Percentiles rank a stretch among this genome's conserved stretches.
Conservation (phyloP, 805 yeast genomes). For the Lachancea dasiensis region DNA sequence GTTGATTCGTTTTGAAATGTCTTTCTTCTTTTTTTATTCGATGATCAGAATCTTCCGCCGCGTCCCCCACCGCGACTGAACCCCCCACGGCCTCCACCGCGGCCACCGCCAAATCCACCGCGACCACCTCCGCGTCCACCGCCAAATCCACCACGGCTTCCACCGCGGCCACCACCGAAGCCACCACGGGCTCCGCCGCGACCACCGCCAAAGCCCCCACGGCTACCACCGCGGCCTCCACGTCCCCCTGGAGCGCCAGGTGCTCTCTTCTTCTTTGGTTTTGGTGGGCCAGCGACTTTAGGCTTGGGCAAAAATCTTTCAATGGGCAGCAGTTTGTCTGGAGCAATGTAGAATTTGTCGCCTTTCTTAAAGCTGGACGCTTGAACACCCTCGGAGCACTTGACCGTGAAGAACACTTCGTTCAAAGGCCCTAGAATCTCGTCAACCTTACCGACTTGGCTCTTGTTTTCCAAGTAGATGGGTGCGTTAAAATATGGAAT, state of each 20-base stretch:
- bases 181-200: constrained; percentile 33
- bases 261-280: constrained; percentile 61
- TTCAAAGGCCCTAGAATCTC: constrained; percentile 97
- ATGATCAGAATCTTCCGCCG: constrained; percentile 17
- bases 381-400: constrained; percentile 93
- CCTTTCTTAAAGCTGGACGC: constrained; percentile 91
- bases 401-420: constrained; percentile 96
- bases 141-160: constrained; percentile 36
- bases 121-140: constrained; percentile 31
- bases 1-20: neutral
- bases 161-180: constrained; percentile 38
- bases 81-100: constrained; percentile 25
- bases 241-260: constrained; percentile 49
- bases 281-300: constrained; percentile 76
- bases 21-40: no score
- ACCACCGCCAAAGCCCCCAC: constrained; percentile 43
- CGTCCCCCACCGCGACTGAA: constrained; percentile 19
- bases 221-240: constrained; percentile 46
- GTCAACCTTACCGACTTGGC: constrained; percentile 95
- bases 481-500: constrained; percentile 99
- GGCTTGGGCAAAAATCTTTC: constrained; percentile 98
- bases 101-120: constrained; percentile 19
- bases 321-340: constrained; percentile 90
- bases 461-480: constrained; percentile 91
- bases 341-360: constrained; percentile 92